Percentiles rank a stretch among this genome's conserved stretches.
phyloP scores from a whole-genome alignment of 345 rosid genomes.

The Boechera stricta region DNA sequence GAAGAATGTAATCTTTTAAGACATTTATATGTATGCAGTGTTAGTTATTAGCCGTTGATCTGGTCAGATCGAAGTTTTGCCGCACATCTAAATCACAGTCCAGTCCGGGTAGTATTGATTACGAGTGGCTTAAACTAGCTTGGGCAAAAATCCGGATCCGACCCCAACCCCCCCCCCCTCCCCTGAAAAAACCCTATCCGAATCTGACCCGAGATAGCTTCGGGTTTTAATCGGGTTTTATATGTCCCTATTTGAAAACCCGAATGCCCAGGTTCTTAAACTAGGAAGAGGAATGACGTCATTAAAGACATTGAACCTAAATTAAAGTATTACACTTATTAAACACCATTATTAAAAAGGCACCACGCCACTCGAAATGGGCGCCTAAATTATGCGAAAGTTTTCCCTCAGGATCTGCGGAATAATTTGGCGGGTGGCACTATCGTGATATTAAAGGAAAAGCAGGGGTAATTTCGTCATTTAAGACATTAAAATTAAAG shows the following conservation, averaged over 20 bases:
- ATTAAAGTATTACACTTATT: background rate
- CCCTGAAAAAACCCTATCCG: no score
- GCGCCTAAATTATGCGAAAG: slow-evolving; percentile 26
- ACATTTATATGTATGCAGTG: slow-evolving; percentile 10
- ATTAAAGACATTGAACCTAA: background rate
- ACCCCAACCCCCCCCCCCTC: no score
- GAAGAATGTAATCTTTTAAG: slow-evolving; percentile 15
- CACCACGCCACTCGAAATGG: slow-evolving; percentile 20
- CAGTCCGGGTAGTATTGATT: background rate
- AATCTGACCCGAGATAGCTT: no score
- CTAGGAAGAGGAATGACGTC: no score
- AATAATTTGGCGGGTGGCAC: slow-evolving; percentile 46
- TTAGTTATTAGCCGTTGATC: slow-evolving; percentile 17
- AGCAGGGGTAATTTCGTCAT: slow-evolving; percentile 41
- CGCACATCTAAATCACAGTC: background rate
- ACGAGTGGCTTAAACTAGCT: background rate
- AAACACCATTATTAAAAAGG: slow-evolving; percentile 14
- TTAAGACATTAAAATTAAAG: background rate
- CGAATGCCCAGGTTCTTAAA: no score
- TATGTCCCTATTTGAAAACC: no score
- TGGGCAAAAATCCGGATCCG: no score
- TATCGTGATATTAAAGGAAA: background rate
- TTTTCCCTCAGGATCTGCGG: background rate
- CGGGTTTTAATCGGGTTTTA: no score
- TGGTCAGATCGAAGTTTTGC: background rate